Evolutionary conservation across 225 moss, liverwort and hornwort species (phyloP), one percentile per base, ranked within the genome.

Genomic region (Marchantia polymorpha): DNA sequence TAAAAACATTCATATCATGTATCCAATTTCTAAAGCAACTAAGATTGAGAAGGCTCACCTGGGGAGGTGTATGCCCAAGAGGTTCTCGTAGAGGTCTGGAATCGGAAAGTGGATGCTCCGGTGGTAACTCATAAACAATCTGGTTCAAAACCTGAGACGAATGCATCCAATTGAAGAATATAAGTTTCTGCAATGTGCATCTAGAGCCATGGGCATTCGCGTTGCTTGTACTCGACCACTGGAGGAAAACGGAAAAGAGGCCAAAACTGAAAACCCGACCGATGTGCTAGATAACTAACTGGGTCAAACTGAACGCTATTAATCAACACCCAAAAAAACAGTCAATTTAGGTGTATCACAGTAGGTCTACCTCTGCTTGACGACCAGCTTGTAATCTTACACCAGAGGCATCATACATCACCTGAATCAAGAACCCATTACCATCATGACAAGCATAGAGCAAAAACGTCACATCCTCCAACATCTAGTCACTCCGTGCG

Each of bases 361-460:
- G 27, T 10, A 75, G 30, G 19, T 19, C 75, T 49, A 96, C 99
- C 91, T 99, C 99, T 70, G 99, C 99, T 82, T 99, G 99, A 61
- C 99, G 92, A 70, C 99, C 99, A 83, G 99, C 99, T 92, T 99
- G 99, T 79, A 99, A 83, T 81, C 95, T 81, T 48, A 99, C 93
- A 78, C 99, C 99, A 78, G 95, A 92, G 30, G 99, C 99, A 91
- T 99, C 99, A 76, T 99, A 99, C 99, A 99, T 99, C 26, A 99
- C 97, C 96, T 96, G 88, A 65, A 75, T 46, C 29, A 30, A 75
- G 2, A 46, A 59, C 19, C 39, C 12, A 17, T 11, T 10, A 10
- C 12, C 7, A 27, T 59, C 31, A 58, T 58, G 39, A 60, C 12
- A 27, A 30, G 14, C 20, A 52, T 11, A 74, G n/a, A 39, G 56